A percentile compares a stretch with the other conserved stretches of the same genome.
phyloP scores from a whole-genome alignment of 257 asterid genomes.

The Solanum sejunctum region DNA sequence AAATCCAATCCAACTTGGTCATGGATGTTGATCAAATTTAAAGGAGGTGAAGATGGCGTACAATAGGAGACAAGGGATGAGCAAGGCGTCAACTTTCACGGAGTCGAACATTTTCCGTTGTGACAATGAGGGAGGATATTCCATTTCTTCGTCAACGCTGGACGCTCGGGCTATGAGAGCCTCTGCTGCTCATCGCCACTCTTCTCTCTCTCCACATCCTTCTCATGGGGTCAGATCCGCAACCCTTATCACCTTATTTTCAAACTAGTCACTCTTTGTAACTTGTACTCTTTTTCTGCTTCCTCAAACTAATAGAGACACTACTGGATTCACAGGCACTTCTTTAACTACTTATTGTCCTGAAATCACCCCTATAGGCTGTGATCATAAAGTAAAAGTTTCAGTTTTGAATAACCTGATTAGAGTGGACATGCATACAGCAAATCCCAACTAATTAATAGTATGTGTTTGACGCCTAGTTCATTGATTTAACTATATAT shows the following conservation, averaged over 20 bases:
- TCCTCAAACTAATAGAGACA: no score
- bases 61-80: conserved; percentile 47
- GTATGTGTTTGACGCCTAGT: no score
- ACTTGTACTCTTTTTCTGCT: no score
- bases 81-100: conserved; percentile 48
- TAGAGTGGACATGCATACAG: no score
- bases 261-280: neutral
- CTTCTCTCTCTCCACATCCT: conserved; percentile 6
- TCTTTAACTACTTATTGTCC: no score
- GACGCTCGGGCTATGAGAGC: conserved; percentile 70
- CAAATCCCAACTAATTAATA: no score
- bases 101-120: conserved; percentile 19
- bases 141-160: conserved; percentile 19
- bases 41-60: conserved; percentile 27
- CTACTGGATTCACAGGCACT: no score
- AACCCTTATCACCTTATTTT: no score
- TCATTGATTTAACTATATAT: no score
- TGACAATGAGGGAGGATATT: neutral
- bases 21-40: neutral
- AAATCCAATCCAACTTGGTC: neutral
- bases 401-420: no score
- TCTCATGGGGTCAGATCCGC: neutral
- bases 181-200: conserved; percentile 41
- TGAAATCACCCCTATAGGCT: no score
- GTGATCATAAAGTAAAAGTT: no score